These are phyloP conservation scores for Calophaca sinica DNA, from an alignment of 306 rosid genomes.

Conservation along the genomic window DNA sequence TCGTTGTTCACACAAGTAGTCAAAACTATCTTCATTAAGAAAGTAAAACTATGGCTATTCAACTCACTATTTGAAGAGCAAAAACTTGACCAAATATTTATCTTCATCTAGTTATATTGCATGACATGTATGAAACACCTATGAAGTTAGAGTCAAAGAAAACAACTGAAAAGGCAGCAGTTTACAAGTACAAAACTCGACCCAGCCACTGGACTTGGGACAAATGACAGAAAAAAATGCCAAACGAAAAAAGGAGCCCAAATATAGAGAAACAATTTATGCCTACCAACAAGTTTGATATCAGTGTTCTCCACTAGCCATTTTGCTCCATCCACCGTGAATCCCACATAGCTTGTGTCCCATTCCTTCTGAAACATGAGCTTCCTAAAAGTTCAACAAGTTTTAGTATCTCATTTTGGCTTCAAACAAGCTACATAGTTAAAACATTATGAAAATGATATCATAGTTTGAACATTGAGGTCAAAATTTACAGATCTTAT, in stretches of 20 bases:
- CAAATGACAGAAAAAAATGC: conserved; percentile 34
- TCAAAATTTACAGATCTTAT: conserved; percentile 30
- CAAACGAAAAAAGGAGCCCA: conserved; percentile 24
- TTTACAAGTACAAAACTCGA: conserved; percentile 37
- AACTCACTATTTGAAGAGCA: not conserved
- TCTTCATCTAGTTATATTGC: conserved; percentile 23
- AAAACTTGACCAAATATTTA: not conserved
- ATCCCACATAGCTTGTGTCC: conserved; percentile 78
- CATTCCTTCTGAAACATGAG: conserved; percentile 81
- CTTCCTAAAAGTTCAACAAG: conserved; percentile 60
- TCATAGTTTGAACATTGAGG: not conserved
- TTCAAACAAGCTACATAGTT: conserved; percentile 27
- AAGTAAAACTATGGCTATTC: conserved; percentile 16
- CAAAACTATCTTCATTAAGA: conserved; percentile 31
- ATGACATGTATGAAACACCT: conserved; percentile 28
- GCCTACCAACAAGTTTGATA: conserved; percentile 82
- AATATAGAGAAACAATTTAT: conserved; percentile 30
- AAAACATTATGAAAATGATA: conserved; percentile 37
- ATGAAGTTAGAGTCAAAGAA: conserved; percentile 3
- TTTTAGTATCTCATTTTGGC: conserved; percentile 41
- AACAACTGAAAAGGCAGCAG: conserved; percentile 23
- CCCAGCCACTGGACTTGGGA: not conserved
- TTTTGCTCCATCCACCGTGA: conserved; percentile 80
- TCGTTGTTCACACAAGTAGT: not conserved
- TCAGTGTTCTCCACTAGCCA: conserved; percentile 96